These are phyloP conservation scores for Heritiera littoralis DNA, from an alignment of 345 rosid species.

Conservation along the genomic window DNA sequence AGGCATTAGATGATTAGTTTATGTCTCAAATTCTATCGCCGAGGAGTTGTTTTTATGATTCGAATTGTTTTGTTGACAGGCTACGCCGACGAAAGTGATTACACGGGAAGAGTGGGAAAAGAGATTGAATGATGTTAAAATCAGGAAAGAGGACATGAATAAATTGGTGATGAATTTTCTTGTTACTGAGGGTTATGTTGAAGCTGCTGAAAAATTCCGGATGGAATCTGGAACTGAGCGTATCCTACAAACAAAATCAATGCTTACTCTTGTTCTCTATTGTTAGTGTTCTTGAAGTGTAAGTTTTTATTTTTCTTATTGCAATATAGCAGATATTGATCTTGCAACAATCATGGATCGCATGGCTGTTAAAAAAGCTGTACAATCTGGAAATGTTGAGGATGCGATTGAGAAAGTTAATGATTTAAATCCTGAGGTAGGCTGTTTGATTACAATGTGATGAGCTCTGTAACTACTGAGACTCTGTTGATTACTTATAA, in stretches of 20 bases:
- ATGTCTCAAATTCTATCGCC: neutral
- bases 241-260: constrained; percentile 47
- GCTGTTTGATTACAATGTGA: neutral
- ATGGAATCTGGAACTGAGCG: constrained; percentile 94
- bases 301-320: constrained; percentile 41
- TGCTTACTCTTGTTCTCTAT: neutral
- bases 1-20: neutral
- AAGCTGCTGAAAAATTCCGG: constrained; percentile 89
- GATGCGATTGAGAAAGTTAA: constrained; percentile 77
- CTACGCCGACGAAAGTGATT: constrained; percentile 66
- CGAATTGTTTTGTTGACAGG: constrained; percentile 37
- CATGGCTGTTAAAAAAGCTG: constrained; percentile 98
- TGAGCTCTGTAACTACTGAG: neutral
- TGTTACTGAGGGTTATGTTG: constrained; percentile 96
- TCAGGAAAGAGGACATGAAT: constrained; percentile 96
- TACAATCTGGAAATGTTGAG: constrained; percentile 90
- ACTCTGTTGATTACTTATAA: neutral
- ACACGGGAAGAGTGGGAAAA: constrained; percentile 92
- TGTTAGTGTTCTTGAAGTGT: neutral
- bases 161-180: constrained; percentile 97
- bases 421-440: neutral
- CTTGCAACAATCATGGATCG: constrained; percentile 89
- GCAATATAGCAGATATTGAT: constrained; percentile 87
- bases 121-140: constrained; percentile 81
- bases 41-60: neutral